Evolutionary conservation across 257 asterid species (phyloP), one percentile per base, ranked within the genome.

Genomic region (Ilex asprella): DNA sequence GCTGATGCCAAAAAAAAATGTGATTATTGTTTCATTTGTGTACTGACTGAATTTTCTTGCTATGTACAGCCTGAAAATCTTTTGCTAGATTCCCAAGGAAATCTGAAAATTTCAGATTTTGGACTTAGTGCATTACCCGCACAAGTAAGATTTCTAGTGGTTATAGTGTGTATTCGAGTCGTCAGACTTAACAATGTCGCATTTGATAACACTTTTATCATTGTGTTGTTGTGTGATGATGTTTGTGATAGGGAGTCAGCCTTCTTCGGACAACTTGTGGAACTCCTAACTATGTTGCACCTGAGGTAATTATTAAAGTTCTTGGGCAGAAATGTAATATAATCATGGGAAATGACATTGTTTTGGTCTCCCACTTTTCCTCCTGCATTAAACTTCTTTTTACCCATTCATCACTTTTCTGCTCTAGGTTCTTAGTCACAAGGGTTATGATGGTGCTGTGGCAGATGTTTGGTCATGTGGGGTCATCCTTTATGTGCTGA

Each of bases 381-480:
- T 53, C 31, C 31, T 44, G 30, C 53, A 29, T 66, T 21, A 21
- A 21, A 59, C 61, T 39, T 66, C 27, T 43, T 39, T 67, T 46
- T 14, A 0, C 27, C 50, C 10, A 56, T 55, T 3, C 47, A 50
- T 15, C 53, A 0, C 56, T 21, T 21, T 21, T 21, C 27, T 21
- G 27, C 30, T 55, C 29, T 65, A 93, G 97, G 99, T 93, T 80
- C 86, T 93, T 78, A 81, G 94, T 78, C 99, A 86, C 78, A 89
- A 84, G 81, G 99, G 97, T 62, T 93, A 93, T 82, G 76, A 89
- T 67, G 99, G 99, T 70, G 94, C 97, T 68, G 64, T 84, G 69
- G 99, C 99, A 7, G 99, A 93, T 82, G 73, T 84, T 64, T 93
- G 99, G 97, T 93, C 99, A 46, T 89, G 97, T 43, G 99, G 99